Evolutionary conservation across 768 basidiomycete species (phyloP), one percentile per base, ranked within the genome.

Genomic region (Amanita inopinata): DNA sequence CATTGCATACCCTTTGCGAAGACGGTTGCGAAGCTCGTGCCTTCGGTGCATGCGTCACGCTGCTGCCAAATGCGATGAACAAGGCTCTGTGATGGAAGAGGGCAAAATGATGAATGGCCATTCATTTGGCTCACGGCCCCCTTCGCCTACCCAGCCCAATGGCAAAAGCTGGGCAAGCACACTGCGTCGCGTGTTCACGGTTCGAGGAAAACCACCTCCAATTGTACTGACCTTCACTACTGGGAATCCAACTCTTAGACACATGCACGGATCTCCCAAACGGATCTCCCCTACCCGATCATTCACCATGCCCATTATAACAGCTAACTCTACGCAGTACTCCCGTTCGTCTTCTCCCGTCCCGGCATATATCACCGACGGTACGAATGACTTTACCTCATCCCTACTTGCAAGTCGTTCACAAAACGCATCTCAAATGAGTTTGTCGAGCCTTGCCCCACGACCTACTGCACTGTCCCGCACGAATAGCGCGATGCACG

Each of bases 341-440:
- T 61, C 71, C 40, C 69, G 74, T 15, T 66, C 69, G 2, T 62
- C 74, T 10, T 76, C 76, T 1, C 71, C 75, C 3, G 60, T 64
- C 1, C 66, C 69, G 6, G 54, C 57, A 9, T 63, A 22, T 6
- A 28, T 37, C 4, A n/a, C 22, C 14, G 57, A 51, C n/a, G 46
- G 50, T 38, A 45, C 49, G 46, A 46, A 51, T 45, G 50, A 48
- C 50, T 55, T 61, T 56, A 53, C 63, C 59, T 58, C 66, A 45
- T 63, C 64, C 17, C 56, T 73, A 37, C 63, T 74, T 40, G 69
- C 73, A 19, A 63, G 74, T 37, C 73, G 83, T 11, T 85, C 83
- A 50, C 66, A 78, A 50, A 85, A 83, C 49, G 66, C 69, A 5
- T 84, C 82, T 3, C 73, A 78, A 57, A 70, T 78, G 56, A 84